These are phyloP conservation scores for Isabelozyma heimii DNA, from an alignment of 805 yeast genomes.

Conservation along the genomic window DNA sequence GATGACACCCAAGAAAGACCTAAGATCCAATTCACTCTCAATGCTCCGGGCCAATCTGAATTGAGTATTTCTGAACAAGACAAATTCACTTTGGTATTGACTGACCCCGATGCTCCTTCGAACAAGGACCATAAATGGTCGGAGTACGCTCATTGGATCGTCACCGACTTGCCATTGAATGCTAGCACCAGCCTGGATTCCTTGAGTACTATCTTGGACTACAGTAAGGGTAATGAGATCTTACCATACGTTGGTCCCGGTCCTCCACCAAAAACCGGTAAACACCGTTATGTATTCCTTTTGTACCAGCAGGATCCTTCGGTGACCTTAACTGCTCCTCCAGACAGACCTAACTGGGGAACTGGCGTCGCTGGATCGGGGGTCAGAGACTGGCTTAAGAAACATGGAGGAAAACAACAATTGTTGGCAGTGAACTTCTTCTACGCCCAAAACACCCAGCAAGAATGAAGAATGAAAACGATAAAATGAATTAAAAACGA, in stretches of 20 bases:
- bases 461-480: not conserved
- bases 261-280: conserved; percentile 85
- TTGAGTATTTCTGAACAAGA: conserved; percentile 44
- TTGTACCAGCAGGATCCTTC: conserved; percentile 64
- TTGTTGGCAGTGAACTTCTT: conserved; percentile 81
- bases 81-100: conserved; percentile 69
- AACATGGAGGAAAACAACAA: conserved; percentile 51
- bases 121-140: conserved; percentile 82
- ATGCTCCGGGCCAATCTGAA: conserved; percentile 43
- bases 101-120: conserved; percentile 95
- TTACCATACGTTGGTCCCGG: conserved; percentile 76
- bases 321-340: conserved; percentile 40
- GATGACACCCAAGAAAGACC: conserved; percentile 71
- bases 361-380: conserved; percentile 80
- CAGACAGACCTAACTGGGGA: conserved; percentile 78
- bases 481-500: too few relatives aligned
- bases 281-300: conserved; percentile 81
- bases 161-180: conserved; percentile 50
- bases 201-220: conserved; percentile 31
- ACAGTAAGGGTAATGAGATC: conserved; percentile 38
- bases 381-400: conserved; percentile 67
- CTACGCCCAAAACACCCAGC: conserved; percentile 60
- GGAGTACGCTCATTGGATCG: conserved; percentile 77
- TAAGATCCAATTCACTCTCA: conserved; percentile 60
- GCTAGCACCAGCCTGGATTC: conserved; percentile 23